Evolutionary conservation across 2,329 filamentous ascomycete species (phyloP).

Genomic region (Fusarium subglutinans): DNA sequence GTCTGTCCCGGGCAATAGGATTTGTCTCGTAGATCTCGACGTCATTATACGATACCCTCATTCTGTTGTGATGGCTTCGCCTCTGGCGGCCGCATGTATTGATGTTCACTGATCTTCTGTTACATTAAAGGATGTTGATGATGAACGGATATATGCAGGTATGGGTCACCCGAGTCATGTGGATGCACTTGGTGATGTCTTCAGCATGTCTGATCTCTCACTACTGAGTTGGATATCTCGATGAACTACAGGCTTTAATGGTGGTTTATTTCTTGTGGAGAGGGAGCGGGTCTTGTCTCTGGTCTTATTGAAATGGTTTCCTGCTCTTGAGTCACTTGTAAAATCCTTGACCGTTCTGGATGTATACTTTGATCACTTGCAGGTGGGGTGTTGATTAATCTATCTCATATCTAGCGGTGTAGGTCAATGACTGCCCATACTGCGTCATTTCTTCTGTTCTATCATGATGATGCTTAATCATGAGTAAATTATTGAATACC

Average conservation of each 20-base stretch:
- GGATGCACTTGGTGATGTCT: not conserved
- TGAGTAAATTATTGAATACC: not conserved
- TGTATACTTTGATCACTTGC: not conserved
- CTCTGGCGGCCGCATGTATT: not conserved
- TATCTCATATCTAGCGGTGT: not conserved
- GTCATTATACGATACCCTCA: slow-evolving; percentile 22
- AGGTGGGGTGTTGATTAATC: slow-evolving; percentile 2
- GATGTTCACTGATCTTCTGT: not conserved
- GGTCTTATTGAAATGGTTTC: not conserved
- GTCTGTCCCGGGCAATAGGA: not conserved
- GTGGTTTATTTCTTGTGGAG: not conserved
- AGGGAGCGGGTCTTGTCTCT: not conserved
- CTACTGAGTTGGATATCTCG: not conserved
- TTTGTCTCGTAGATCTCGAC: slow-evolving; percentile 29
- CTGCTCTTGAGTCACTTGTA: not conserved
- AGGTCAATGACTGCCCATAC: not conserved
- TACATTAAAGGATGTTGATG: not conserved
- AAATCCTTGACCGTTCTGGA: not conserved
- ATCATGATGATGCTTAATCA: not conserved
- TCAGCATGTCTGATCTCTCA: not conserved
- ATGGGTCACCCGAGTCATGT: slow-evolving; percentile 21
- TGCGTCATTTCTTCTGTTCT: not conserved
- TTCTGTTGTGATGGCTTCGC: not conserved
- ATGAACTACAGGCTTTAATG: not conserved
- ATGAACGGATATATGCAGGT: not conserved